phyloP scores from a whole-genome alignment of 2,329 filamentous ascomycete genomes.

The Penicillium sp. region DNA sequence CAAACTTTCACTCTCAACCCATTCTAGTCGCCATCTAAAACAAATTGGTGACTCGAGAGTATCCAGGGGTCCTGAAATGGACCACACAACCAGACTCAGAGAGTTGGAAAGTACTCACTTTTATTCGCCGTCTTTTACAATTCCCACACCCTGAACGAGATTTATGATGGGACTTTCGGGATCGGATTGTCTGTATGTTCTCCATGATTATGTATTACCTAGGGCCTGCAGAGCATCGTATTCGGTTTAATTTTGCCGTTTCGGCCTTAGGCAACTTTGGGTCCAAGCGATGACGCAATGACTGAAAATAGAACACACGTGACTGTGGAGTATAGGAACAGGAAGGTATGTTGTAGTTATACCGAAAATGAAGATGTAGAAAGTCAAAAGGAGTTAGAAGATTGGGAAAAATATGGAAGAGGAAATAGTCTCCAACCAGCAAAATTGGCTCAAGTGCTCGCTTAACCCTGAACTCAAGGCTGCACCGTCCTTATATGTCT shows the following conservation, averaged over 20 bases:
- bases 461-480: neutral
- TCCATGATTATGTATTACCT: neutral
- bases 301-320: neutral
- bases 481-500: no score
- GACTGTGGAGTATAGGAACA: neutral
- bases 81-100: neutral
- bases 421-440: neutral
- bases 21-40: neutral
- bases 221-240: neutral
- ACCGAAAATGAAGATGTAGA: neutral
- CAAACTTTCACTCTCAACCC: neutral
- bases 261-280: neutral
- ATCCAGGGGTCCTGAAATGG: neutral
- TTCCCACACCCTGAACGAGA: conserved; percentile 36
- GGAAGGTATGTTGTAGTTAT: no score
- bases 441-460: no score
- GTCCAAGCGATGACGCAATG: neutral
- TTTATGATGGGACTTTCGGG: conserved; percentile 36
- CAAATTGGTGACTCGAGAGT: conserved; percentile 4
- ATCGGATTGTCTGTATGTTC: conserved; percentile 6
- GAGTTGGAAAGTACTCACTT: conserved; percentile 25
- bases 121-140: conserved; percentile 38
- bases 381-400: neutral
- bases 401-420: neutral
- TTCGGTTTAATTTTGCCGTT: conserved; percentile 5